Percentiles rank a stretch among this genome's conserved stretches.
phyloP scores from a whole-genome alignment of 768 basidiomycete genomes.

The Strobilomyces confusus region DNA sequence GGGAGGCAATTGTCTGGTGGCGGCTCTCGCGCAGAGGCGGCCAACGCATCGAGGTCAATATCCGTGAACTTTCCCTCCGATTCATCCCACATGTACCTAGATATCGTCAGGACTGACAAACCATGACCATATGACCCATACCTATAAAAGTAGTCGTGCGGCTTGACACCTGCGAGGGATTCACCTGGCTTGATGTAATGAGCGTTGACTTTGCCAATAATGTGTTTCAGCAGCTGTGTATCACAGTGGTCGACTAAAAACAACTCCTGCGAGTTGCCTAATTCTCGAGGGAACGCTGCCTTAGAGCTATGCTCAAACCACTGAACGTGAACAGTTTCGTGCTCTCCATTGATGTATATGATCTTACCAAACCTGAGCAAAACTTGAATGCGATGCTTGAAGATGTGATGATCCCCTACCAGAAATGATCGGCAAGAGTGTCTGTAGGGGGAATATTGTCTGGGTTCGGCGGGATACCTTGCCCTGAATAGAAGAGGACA shows the following conservation, averaged over 20 bases:
- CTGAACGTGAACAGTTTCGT: conserved; percentile 54
- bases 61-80: conserved; percentile 43
- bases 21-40: background rate
- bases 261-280: conserved; percentile 61
- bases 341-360: conserved; percentile 43
- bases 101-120: conserved; percentile 1
- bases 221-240: conserved; percentile 32
- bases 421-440: conserved; percentile 57
- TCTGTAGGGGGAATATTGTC: conserved; percentile 36
- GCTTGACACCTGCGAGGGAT: conserved; percentile 22
- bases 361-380: conserved; percentile 64
- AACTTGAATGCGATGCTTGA: background rate
- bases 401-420: conserved; percentile 36
- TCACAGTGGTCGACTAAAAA: conserved; percentile 58
- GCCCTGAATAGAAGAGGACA: conserved; percentile 46
- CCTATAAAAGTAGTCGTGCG: conserved; percentile 57
- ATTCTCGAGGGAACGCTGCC: conserved; percentile 55
- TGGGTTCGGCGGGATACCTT: conserved; percentile 32
- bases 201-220: conserved; percentile 49
- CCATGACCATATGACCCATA: conserved; percentile 22
- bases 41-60: conserved; percentile 29
- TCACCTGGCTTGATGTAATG: conserved; percentile 30
- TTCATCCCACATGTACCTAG: conserved; percentile 51
- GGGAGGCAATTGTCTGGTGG: conserved; percentile 53
- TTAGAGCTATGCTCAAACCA: conserved; percentile 73